These are phyloP conservation scores for Talaromyces sp. DNA, from an alignment of 2,329 filamentous ascomycete species.

Conservation along the genomic window DNA sequence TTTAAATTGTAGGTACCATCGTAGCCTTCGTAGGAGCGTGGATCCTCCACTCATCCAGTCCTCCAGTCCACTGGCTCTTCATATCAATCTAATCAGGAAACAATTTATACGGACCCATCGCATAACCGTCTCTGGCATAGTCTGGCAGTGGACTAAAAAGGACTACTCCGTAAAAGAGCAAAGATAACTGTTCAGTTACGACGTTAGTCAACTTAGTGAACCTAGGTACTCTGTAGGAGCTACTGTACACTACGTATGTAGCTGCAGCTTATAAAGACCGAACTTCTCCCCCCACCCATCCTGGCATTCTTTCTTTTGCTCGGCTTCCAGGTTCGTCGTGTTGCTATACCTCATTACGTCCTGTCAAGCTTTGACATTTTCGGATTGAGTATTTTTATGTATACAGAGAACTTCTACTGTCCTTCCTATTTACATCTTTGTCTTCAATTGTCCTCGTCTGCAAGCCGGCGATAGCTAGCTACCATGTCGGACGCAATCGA, in stretches of 20 bases:
- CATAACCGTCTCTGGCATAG: not conserved
- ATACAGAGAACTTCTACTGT: not conserved
- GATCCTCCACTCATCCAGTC: not conserved
- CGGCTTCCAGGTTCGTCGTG: not conserved
- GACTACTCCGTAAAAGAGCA: too few relatives aligned
- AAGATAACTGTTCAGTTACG: not conserved
- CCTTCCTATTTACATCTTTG: not conserved
- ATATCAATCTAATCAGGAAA: not conserved
- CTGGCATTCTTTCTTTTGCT: not conserved
- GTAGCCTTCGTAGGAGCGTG: not conserved
- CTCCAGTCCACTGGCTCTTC: not conserved
- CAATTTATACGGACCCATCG: conserved; percentile 1
- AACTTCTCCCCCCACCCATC: not conserved
- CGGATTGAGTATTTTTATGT: not conserved
- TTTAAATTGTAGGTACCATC: not conserved
- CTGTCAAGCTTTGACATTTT: not conserved
- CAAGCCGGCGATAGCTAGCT: not conserved
- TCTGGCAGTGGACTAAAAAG: not conserved
- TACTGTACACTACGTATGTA: not conserved
- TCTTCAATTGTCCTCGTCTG: not conserved
- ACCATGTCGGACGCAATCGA: conserved; percentile 19
- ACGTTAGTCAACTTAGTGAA: not conserved
- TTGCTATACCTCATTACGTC: not conserved
- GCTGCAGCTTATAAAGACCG: conserved; percentile 6
- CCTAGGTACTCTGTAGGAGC: not conserved